These are phyloP conservation scores for Fragilaria radians DNA, from an alignment of 108 stramenopile species.

Conservation along the genomic window DNA sequence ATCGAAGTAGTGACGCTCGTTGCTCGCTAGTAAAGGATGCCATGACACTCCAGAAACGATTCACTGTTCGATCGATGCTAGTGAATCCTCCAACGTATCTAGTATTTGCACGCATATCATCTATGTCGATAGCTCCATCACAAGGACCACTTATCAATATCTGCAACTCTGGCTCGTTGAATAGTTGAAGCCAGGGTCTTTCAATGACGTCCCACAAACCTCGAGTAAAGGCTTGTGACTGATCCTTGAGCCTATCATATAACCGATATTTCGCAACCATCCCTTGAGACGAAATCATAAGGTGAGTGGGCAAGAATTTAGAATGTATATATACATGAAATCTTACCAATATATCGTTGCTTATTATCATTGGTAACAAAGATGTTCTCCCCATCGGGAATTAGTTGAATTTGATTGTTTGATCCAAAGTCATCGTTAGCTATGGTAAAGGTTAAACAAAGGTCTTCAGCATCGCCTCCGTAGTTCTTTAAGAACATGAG, in stretches of 20 bases:
- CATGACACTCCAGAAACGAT: constrained; percentile 90
- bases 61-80: constrained; percentile 66
- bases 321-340: not conserved
- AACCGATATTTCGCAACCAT: constrained; percentile 95
- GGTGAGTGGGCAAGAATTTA: not conserved
- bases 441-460: constrained; percentile 91
- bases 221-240: constrained; percentile 89
- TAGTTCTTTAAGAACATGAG: constrained; percentile 94
- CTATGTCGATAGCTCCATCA: constrained; percentile 82
- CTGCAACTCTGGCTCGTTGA: constrained; percentile 95
- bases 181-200: constrained; percentile 81
- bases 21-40: constrained; percentile 64
- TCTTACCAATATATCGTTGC: constrained; percentile 51
- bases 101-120: constrained; percentile 86
- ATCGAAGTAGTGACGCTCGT: constrained; percentile 86
- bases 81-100: constrained; percentile 89
- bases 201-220: constrained; percentile 94
- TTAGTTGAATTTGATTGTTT: constrained; percentile 67
- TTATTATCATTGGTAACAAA: constrained; percentile 85
- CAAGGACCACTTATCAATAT: constrained; percentile 86
- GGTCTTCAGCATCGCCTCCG: constrained; percentile 87
- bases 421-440: constrained; percentile 87
- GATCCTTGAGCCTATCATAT: constrained; percentile 80
- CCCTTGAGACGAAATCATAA: constrained; percentile 10
- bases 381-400: constrained; percentile 81